Evolutionary conservation across 345 rosid genomes (phyloP), one percentile per base, ranked within the genome.

Genomic region (Pseudoturritis turrita): DNA sequence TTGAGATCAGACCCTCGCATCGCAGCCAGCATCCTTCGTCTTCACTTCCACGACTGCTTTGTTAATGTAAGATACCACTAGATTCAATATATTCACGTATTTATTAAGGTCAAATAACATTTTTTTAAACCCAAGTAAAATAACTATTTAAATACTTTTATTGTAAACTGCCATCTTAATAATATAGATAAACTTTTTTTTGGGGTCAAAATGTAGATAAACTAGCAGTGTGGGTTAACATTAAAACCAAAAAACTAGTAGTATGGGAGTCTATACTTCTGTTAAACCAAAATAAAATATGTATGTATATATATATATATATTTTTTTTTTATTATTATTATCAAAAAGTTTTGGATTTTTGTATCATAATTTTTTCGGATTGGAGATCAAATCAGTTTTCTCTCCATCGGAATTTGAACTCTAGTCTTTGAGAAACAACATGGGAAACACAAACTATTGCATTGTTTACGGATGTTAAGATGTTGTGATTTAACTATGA

Each of bases 21-120:
- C 80, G 86, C 80, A 0, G 89, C 83, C 14, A 79, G 84, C 29
- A 70, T 85, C 40, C 81, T 85, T 29, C 84, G 88, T 35, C 73
- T 84, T 29, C 84, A 82, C 54, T 84, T 84, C 75, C 88, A 85
- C 15, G 86, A 85, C 46, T 85, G 86, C 68, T 83, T 85, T 13
- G 89, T 85, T 18, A 71, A 78, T 43, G 88, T 84, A 82, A 12
- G 59, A 71, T 54, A 37, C 46, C 13, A 33, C 2, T 44, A 69
- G 10, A 43, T 61, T 35, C 7, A 7, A n/a, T 39, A 35, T 40
- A 12, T 69, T 28, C 55, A 23, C 6, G 55, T 53, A 7, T 68
- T 39, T 26, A 31, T 3, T 29, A 7, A 31, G 6, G 11, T 25
- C 37, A 53, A 53, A 26, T 5, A 15, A 19, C 6, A 1, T 19